These are phyloP conservation scores for Lachancea cidri DNA, from an alignment of 805 yeast genomes.

Conservation along the genomic window DNA sequence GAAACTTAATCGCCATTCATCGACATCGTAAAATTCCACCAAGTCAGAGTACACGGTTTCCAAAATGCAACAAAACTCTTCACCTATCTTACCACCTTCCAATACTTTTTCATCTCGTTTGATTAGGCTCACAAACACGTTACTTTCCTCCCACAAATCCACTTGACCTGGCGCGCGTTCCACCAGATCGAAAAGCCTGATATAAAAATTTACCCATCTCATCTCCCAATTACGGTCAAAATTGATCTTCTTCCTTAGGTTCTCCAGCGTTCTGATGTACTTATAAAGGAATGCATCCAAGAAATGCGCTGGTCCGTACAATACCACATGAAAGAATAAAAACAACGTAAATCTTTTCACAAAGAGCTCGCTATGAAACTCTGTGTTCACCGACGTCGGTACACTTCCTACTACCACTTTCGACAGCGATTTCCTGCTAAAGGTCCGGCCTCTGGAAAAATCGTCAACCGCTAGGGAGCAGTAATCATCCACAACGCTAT, in stretches of 20 bases:
- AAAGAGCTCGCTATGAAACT: conserved; percentile 19
- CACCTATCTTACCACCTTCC: not conserved
- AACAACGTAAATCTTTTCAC: conserved; percentile 16
- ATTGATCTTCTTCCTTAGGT: conserved; percentile 17
- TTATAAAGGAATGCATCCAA: conserved; percentile 16
- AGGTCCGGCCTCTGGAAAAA: not conserved
- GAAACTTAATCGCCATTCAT: conserved; percentile 4
- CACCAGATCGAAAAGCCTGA: conserved; percentile 15
- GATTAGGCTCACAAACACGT: conserved; percentile 2
- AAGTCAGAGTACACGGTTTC: not conserved
- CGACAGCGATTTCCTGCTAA: conserved; percentile 8
- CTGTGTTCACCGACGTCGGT: not conserved
- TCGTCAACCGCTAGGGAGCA: conserved; percentile 11
- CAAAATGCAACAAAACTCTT: not conserved
- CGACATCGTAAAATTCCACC: not conserved
- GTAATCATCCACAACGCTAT: conserved; percentile 13
- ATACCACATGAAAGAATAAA: conserved; percentile 11
- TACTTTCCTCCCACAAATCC: not conserved
- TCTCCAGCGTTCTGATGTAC: conserved; percentile 17
- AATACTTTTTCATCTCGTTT: not conserved
- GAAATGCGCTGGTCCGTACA: conserved; percentile 9
- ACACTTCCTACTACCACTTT: conserved; percentile 11
- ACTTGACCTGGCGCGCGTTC: conserved; percentile 1
- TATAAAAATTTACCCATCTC: conserved; percentile 19
- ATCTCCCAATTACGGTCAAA: conserved; percentile 23